These are phyloP conservation scores for Intubia oerlemansii DNA, from an alignment of 2,329 filamentous ascomycete genomes.

Conservation along the genomic window DNA sequence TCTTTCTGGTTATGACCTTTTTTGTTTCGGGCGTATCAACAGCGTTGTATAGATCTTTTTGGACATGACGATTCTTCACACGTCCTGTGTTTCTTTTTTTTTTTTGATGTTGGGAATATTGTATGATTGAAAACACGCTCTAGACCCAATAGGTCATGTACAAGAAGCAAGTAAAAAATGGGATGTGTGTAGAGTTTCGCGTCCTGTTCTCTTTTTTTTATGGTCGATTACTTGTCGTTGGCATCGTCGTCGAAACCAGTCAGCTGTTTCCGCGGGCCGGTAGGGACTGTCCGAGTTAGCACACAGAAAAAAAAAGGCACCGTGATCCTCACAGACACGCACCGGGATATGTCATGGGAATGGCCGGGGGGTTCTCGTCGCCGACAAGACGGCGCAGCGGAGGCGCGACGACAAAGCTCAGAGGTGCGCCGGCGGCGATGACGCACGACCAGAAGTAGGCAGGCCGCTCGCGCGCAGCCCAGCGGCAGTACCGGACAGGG, in stretches of 20 bases:
- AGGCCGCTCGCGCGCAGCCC: conserved; percentile 72
- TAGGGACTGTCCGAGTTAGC: conserved; percentile 3
- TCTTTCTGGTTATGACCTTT: too few species aligned
- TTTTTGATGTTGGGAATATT: too few species aligned
- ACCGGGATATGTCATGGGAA: conserved; percentile 90
- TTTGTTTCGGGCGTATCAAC: too few species aligned
- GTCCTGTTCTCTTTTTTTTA: neutral
- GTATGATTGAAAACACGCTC: too few species aligned
- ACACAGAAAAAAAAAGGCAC: neutral
- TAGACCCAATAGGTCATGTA: too few species aligned
- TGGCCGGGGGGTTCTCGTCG: conserved; percentile 46
- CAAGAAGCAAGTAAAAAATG: too few species aligned
- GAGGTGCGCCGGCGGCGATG: conserved; percentile 52
- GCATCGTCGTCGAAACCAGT: conserved; percentile 37
- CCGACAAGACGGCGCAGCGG: conserved; percentile 53
- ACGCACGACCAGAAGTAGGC: conserved; percentile 77
- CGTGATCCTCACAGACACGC: too few species aligned
- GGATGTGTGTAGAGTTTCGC: neutral
- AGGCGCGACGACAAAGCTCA: conserved; percentile 48
- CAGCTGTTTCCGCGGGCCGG: conserved; percentile 35
- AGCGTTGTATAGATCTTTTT: too few species aligned
- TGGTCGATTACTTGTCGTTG: conserved; percentile 4
- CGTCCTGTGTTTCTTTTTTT: too few species aligned
- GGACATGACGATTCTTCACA: too few species aligned
- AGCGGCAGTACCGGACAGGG: conserved; percentile 69